Conservation (phyloP, 176 grass and related monocot genomes). For the Juncus effusus region DNA sequence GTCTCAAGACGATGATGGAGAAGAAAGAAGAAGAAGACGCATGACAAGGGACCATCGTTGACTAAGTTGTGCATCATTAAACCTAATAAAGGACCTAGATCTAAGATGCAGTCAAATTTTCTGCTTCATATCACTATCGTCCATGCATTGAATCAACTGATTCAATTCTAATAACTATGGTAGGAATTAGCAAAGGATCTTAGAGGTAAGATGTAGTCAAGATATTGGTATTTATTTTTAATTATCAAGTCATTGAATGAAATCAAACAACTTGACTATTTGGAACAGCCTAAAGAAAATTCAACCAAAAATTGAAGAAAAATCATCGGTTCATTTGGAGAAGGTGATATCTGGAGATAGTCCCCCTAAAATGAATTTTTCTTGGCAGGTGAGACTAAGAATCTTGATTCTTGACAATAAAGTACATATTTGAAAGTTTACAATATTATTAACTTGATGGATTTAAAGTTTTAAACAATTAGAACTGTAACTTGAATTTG, state of each 20-base stretch:
- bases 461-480: neutral
- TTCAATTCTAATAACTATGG: no score
- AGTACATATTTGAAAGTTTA: no score
- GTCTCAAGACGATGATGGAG: no score
- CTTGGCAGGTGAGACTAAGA: neutral
- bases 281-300: no score
- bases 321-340: slow-evolving; percentile 4
- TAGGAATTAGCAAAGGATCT: slow-evolving; percentile 4
- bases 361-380: slow-evolving; percentile 8
- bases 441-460: neutral
- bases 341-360: slow-evolving; percentile 13
- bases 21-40: no score
- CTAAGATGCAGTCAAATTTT: slow-evolving; percentile 19
- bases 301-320: neutral
- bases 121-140: slow-evolving; percentile 13
- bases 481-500: neutral
- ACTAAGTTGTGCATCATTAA: no score
- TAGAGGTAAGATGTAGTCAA: neutral
- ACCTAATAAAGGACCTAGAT: neutral
- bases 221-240: slow-evolving; percentile 2
- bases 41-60: no score
- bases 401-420: no score
- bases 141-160: slow-evolving; percentile 12
- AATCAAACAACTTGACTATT: neutral
- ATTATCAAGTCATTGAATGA: slow-evolving; percentile 3